Evolutionary conservation across 1,284 basidiomycete species (phyloP).

Genomic region (Microbotryum silenes-acaulis): DNA sequence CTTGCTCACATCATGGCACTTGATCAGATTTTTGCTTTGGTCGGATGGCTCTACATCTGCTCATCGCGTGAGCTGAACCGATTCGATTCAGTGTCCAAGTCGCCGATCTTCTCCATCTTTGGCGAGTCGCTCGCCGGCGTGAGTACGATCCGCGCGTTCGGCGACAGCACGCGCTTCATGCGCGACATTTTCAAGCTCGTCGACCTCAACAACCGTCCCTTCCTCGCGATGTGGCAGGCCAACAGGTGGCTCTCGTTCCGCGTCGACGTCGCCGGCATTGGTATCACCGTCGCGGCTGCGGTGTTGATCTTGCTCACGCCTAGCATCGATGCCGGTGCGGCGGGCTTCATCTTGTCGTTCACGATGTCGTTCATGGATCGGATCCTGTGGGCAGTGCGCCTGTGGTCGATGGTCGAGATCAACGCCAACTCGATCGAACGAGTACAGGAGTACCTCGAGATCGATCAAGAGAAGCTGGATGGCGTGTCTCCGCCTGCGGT

Average conservation of each 20-base stretch:
- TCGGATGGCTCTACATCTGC: conserved; percentile 43
- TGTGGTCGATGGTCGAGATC: conserved; percentile 45
- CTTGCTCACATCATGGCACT: no score
- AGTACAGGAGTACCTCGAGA: conserved; percentile 45
- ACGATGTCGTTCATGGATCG: conserved; percentile 44
- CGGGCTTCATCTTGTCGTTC: conserved; percentile 34
- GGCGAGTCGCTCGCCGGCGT: conserved; percentile 44
- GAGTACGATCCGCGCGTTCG: conserved; percentile 48
- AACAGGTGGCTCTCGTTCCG: conserved; percentile 46
- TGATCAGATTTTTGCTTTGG: no score
- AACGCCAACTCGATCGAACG: conserved; percentile 48
- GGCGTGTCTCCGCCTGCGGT: conserved; percentile 46
- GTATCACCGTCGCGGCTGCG: conserved; percentile 45
- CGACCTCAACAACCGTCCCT: conserved; percentile 45
- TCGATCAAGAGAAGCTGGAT: conserved; percentile 46
- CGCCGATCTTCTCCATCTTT: conserved; percentile 41
- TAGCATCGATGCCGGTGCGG: conserved; percentile 41
- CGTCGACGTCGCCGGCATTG: conserved; percentile 44
- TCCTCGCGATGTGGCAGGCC: conserved; percentile 41
- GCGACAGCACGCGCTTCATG: conserved; percentile 46
- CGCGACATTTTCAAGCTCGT: conserved; percentile 43
- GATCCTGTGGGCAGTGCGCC: conserved; percentile 46
- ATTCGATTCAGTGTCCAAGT: conserved; percentile 36
- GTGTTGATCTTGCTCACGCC: conserved; percentile 43
- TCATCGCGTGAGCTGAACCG: conserved; percentile 46